Conservation (phyloP, 768 basidiomycete genomes). For the Russula sp. region DNA sequence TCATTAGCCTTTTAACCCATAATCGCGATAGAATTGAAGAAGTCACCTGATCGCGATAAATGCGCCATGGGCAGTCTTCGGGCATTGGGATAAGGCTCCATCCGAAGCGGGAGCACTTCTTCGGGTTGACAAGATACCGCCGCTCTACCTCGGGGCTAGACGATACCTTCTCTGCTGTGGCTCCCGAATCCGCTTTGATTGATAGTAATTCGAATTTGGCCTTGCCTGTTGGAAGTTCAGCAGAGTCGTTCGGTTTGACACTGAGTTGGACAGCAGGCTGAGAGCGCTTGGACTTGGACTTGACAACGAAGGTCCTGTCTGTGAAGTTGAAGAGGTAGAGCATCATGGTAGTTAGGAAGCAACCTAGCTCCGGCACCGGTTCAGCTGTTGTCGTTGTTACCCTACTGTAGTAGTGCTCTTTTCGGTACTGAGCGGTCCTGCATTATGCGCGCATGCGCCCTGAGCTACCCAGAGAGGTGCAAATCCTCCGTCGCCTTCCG, state of each 20-base stretch:
- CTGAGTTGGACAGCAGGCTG: neutral
- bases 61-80: slow-evolving; percentile 52
- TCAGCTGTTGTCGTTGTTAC: neutral
- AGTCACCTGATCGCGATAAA: slow-evolving; percentile 56
- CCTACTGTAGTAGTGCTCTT: neutral
- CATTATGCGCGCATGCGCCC: neutral
- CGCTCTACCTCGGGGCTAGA: slow-evolving; percentile 8
- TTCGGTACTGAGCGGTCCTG: neutral
- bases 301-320: slow-evolving; percentile 33
- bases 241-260: slow-evolving; percentile 14
- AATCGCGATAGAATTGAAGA: neutral
- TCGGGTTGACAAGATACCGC: slow-evolving; percentile 11
- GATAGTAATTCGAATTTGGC: slow-evolving; percentile 14
- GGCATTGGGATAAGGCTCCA: slow-evolving; percentile 40
- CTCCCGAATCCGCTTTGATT: neutral
- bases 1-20: neutral
- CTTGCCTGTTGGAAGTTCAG: slow-evolving; percentile 24
- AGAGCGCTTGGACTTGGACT: neutral
- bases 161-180: slow-evolving; percentile 31
- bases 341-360: slow-evolving; percentile 25
- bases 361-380: neutral
- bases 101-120: neutral
- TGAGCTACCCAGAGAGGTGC: too few species aligned
- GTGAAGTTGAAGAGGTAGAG: slow-evolving; percentile 43
- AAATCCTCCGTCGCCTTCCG: too few species aligned